Base-by-base conservation (phyloP, 1,284 basidiomycete species). In the Amylostereum areolatum region DNA sequence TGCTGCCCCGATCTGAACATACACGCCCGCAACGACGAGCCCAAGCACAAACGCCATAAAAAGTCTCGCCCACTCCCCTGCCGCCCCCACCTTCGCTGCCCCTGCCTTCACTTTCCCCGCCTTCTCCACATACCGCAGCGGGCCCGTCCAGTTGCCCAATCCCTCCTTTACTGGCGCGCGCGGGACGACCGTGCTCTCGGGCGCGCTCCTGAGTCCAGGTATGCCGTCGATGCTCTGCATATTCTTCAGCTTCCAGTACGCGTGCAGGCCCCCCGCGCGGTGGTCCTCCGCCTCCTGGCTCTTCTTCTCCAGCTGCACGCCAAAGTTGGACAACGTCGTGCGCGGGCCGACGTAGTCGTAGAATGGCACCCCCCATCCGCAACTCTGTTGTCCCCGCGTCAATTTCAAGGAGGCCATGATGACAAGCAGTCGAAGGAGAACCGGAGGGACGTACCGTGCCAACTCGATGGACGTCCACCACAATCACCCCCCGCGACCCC, bases 311-410 rank as follows among this genome's bases (percentile, higher is more conserved):
- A 66, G 62, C 50, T 56, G 62, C n/a, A 57, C 59, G 5, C 58
- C 55, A 43, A 51, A 56, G 8, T 62, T 59, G 36, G 67, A 61
- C 8, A 77, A 67, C 27, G 64, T 66, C 46, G 66, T 68, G 10
- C 78, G 72, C 36, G 75, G 66, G 6, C 63, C 60, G 45, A 70
- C 68, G 63, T 73, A 81, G 7, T 65, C 59, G 59, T 73, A 80
- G 52, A 71, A 65, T 3, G 79, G 79, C 31, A 81, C 71, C 3
- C 71, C 69, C 48, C 65, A 80, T 36, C 80, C 79, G 52, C 80
- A 81, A 1, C 75, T 74, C 79, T 80, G 54, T 12, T 35, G 9
- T 43, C 41, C 3, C 3, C 10, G 28, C 11, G 28, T 43, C 2
- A 5, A 33, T 25, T 29, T 32, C 18, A 30, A 24, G 2, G 24